Evolutionary conservation across 1,284 basidiomycete genomes (phyloP).

Genomic region (Takashimella koratensis): DNA sequence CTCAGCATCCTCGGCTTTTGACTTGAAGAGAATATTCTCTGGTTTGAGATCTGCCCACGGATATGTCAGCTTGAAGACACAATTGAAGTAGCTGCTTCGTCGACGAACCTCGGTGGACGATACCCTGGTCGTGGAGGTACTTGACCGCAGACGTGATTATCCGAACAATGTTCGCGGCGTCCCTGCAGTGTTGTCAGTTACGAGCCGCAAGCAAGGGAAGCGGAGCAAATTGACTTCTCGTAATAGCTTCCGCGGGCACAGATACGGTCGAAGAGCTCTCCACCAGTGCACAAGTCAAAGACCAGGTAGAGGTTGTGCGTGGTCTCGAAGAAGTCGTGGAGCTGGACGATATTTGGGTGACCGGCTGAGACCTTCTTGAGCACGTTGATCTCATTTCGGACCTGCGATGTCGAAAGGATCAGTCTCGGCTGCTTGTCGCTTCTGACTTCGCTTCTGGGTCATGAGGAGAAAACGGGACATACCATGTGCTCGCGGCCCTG

Average conservation of each 20-base stretch:
- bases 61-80: background rate
- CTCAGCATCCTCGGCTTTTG: constrained; percentile 83
- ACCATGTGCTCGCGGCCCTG: constrained; percentile 85
- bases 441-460: background rate
- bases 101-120: constrained; percentile 82
- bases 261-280: constrained; percentile 97
- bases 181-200: constrained; percentile 52
- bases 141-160: constrained; percentile 83
- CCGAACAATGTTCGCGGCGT: constrained; percentile 83
- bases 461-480: constrained; percentile 21
- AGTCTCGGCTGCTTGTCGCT: constrained; percentile 1
- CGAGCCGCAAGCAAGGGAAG: background rate
- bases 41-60: constrained; percentile 96
- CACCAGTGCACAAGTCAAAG: constrained; percentile 95
- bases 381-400: constrained; percentile 94
- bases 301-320: constrained; percentile 91
- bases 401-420: constrained; percentile 55
- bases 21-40: constrained; percentile 93
- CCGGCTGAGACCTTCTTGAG: constrained; percentile 92
- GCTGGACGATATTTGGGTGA: constrained; percentile 76
- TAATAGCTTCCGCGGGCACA: constrained; percentile 97
- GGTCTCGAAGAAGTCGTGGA: constrained; percentile 98
- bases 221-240: constrained; percentile 63
- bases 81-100: background rate
- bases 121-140: constrained; percentile 87